Base-by-base conservation (phyloP, 2,329 filamentous ascomycete species). In the Aspergillus sp. region DNA sequence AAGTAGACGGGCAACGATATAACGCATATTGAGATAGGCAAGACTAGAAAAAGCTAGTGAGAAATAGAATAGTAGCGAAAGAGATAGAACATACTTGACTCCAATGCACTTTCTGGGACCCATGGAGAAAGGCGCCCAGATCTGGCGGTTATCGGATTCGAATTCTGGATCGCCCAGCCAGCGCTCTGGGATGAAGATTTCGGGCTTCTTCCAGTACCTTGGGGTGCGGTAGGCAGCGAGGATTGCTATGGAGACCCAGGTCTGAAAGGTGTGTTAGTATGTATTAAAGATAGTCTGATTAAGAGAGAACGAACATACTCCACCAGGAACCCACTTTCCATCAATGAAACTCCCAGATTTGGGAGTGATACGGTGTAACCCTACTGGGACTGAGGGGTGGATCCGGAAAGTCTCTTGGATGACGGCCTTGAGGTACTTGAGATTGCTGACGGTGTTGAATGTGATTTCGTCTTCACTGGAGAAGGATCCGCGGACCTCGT, bases 231-330 rank as follows among this genome's bases (percentile, higher is more conserved):
- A 49, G 0, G 46, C 43, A 2, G 43, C 31, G 3, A 40, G 30
- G 6, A 36, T 40, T 5, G 46, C 37, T 13, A 49, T 43, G 6
- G 46, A 49, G 5, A 49, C 46, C 43, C 43, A 49, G 5, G 46
- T 43, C 46, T 49, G n/a, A n/a, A n/a, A n/a, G n/a, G n/a, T n/a
- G n/a, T n/a, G n/a, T n/a, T n/a, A n/a, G n/a, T n/a, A n/a, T n/a
- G n/a, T n/a, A n/a, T n/a, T n/a, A n/a, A n/a, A n/a, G n/a, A n/a
- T n/a, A n/a, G n/a, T n/a, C n/a, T n/a, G n/a, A n/a, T n/a, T n/a
- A n/a, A n/a, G n/a, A n/a, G n/a, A n/a, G n/a, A n/a, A n/a, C n/a
- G n/a, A n/a, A n/a, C n/a, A n/a, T n/a, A 42, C 33, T 9, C 42
- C 27, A 8, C 45, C 45, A 3, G 47, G 29, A 8, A 50, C 42